Base-by-base conservation (phyloP, 176 grass and related monocot species). In the Phyllostachys edulis region DNA sequence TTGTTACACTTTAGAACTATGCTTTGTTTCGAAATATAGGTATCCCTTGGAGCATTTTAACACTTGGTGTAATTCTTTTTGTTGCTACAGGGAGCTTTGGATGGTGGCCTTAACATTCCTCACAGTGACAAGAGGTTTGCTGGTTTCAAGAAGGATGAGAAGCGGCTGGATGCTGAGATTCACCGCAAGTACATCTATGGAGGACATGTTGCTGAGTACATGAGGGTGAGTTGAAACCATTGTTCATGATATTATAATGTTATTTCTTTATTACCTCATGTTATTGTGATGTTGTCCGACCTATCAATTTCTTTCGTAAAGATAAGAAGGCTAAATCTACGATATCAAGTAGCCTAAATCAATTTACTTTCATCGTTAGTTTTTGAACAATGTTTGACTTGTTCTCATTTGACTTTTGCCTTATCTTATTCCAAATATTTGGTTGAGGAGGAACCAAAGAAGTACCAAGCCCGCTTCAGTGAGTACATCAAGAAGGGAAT, bases 51-150 rank as follows among this genome's bases (percentile, higher is more conserved):
- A 16, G 26, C 27, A 64, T 64, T 64, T 64, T 63, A 15, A 6
- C 60, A 63, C 16, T 38, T 21, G 45, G 50, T 76, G 11, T 57
- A 38, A 39, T 40, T 38, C 1, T 76, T 2, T 49, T 79, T 72
- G 36, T 47, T 23, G 65, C 15, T 77, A 38, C 40, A 96, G 94
- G 94, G 91, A 75, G 91, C 94, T 55, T 69, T 96, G 60, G 94
- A 96, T 84, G 94, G 94, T 73, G 94, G 94, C 18, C 72, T 96
- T 85, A 91, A 96, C 82, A 91, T 96, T 75, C 94, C 91, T 45
- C 94, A 93, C 56, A 89, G 94, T 57, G 94, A 93, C 4, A 96
- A 96, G 73, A 91, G 94, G 77, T 96, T 96, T 88, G 94, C 94
- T 82, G 94, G 94, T 13, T 96, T 93, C 73, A 87, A 91, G 80